Evolutionary conservation across 805 yeast species (phyloP), one percentile per base, ranked within the genome.

Genomic region (Wickerhamomyces ciferrii): DNA sequence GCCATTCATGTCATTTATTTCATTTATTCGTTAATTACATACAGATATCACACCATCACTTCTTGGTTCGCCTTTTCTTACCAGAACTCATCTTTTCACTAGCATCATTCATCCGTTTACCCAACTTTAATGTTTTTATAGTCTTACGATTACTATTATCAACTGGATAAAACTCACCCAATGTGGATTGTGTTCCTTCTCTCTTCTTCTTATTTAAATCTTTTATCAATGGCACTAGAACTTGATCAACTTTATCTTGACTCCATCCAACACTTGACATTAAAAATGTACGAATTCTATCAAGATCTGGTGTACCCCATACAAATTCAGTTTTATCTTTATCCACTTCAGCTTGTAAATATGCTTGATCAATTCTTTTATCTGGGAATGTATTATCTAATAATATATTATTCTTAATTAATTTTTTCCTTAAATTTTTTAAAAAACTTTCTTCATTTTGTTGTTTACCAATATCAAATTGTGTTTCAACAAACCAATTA

Each of bases 281-380:
- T 62, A 94, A 69, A 54, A 78, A 91, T 1, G 78, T 71, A 27
- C 97, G 68, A 43, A 94, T 68, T 53, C 79, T 81, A 55, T 90
- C 97, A 48, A 91, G 65, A 60, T 87, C 89, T 0, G 97, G 97
- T 2, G 71, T 67, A 0, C 97, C 98, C 99, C 99, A 94, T 41
- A 76, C 76, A 65, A 94, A 91, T 45, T 76, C 74, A 0, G 91
- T 85, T 41, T 69, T 68, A 60, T 91, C 97, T 36, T 73, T 73
- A 61, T 94, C 98, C 4, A 94, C 96, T 31, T 83, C 88, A 0
- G 99, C 97, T 11, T 71, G 60, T 19, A 73, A 50, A 62, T 94
- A 94, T 0, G 97, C 97, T 20, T 84, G 80, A 31, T 68, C 68
- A 1, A 94, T 88, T 1, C 73, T 68, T 5, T 60, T 65, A 55